Evolutionary conservation across 2,329 filamentous ascomycete genomes (phyloP), one percentile per base, ranked within the genome.

Genomic region (Ascochyta viciae-villosae): DNA sequence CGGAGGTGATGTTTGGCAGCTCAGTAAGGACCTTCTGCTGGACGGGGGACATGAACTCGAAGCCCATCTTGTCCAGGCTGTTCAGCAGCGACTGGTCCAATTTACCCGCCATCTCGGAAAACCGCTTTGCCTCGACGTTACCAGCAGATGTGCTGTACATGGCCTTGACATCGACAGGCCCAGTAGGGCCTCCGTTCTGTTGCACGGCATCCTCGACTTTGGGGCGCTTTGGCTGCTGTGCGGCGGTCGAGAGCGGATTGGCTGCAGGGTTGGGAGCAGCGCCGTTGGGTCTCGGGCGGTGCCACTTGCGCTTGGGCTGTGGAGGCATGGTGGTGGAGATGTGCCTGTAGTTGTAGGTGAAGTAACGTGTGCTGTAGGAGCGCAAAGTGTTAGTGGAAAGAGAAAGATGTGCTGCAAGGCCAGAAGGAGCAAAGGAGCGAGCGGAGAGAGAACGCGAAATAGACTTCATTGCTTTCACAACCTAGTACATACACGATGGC

Each of bases 11-110:
- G 35, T 68, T 75, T 7, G 82, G 81, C 24, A 85, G 74, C 57
- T 83, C 78, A 3, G 74, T 80, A 52, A 85, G 71, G 6, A 84
- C 81, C 65, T 80, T 81, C 46, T 82, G 77, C 62, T 85, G 83
- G 12, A 85, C 83, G 3, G 82, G 81, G 6, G 80, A 81, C 82
- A 84, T 83, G 61, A 67, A 76, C 71, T 76, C 70, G 40, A 75
- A 76, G 45, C 73, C 72, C 72, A 76, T 75, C 43, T 69, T 71
- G 9, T 73, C 66, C 55, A 76, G 47, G 15, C 68, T 68, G 19
- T 70, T 54, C 24, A 76, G 58, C 31, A 76, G 57, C 13, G 64
- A 59, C 27, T 61, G 45, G 39, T 74, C 55, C 48, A 76, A 55
- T 19, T 33, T 61, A 43, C 64, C 65, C 19, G 61, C 61, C 51